Conservation (phyloP, 306 rosid genomes). For the Lathyrus oleraceus region DNA sequence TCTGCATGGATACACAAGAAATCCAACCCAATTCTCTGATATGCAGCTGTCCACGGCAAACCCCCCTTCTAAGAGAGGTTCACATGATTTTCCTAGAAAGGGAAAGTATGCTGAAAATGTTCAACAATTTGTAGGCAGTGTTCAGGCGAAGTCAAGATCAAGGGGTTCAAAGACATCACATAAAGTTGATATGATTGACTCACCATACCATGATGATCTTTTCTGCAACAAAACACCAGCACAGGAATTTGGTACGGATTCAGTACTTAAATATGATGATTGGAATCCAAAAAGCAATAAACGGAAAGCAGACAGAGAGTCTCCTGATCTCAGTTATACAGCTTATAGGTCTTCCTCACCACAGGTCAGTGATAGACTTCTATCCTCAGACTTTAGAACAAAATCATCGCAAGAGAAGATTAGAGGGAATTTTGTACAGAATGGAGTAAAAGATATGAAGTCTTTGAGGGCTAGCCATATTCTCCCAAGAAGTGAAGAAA, state of each 20-base stretch:
- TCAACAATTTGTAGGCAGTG: conserved; percentile 55
- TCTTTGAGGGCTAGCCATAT: conserved; percentile 51
- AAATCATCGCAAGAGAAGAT: conserved; percentile 59
- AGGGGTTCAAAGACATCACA: conserved; percentile 43
- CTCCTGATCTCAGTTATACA: conserved; percentile 65
- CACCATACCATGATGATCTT: conserved; percentile 49
- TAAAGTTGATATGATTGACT: conserved; percentile 51
- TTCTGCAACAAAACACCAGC: conserved; percentile 49
- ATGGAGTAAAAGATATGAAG: conserved; percentile 54
- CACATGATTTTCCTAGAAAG: conserved; percentile 57
- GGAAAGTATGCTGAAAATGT: conserved; percentile 56
- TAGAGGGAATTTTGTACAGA: conserved; percentile 54
- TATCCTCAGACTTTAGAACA: conserved; percentile 61
- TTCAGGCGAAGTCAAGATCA: conserved; percentile 56
- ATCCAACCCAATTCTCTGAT: conserved; percentile 50
- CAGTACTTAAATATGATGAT: conserved; percentile 59
- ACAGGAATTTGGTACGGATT: conserved; percentile 56
- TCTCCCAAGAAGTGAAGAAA: conserved; percentile 67
- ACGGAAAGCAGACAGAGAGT: conserved; percentile 67
- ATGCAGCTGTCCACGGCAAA: conserved; percentile 50
- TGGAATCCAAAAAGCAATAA: conserved; percentile 66
- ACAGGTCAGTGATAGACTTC: conserved; percentile 59
- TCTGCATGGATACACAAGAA: conserved; percentile 54
- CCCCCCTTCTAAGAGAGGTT: conserved; percentile 55
- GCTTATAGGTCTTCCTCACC: conserved; percentile 78